phyloP scores from a whole-genome alignment of 2,329 filamentous ascomycete species.

The Sporothrix variecibatus region DNA sequence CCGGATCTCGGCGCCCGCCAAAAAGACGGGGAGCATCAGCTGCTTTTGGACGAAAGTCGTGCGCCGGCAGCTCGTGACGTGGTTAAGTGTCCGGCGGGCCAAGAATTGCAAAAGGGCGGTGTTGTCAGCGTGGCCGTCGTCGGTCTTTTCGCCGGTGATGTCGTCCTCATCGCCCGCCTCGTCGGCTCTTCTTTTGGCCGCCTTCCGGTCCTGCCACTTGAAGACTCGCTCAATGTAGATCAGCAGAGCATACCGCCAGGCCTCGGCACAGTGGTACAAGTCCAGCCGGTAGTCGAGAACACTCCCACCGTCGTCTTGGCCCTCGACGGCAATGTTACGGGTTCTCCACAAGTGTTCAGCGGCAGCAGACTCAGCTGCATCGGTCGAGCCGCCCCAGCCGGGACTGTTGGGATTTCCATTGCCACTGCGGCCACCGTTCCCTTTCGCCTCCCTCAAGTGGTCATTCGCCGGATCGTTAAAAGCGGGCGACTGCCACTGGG shows the following conservation, averaged over 20 bases:
- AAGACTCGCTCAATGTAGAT: slow-evolving; percentile 40
- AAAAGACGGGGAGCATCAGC: slow-evolving; percentile 41
- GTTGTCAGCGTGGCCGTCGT: not conserved
- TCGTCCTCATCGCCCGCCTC: not conserved
- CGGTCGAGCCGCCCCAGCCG: not conserved
- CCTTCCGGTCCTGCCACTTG: slow-evolving; percentile 30
- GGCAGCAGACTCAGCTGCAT: not conserved
- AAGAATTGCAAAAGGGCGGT: slow-evolving; percentile 28
- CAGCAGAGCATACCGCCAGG: slow-evolving; percentile 39
- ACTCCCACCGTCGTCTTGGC: slow-evolving; percentile 12
- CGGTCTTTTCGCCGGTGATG: not conserved
- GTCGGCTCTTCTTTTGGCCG: not conserved
- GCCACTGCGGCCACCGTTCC: not conserved
- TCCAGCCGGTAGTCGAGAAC: slow-evolving; percentile 30
- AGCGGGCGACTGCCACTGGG: slow-evolving; percentile 29
- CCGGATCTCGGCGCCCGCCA: slow-evolving; percentile 39
- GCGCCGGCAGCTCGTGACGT: slow-evolving; percentile 37
- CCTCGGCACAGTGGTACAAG: slow-evolving; percentile 40
- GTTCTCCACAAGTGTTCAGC: slow-evolving; percentile 13
- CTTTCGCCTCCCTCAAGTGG: not conserved
- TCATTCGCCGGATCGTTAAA: slow-evolving; percentile 21
- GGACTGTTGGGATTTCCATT: not conserved
- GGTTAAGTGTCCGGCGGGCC: slow-evolving; percentile 37
- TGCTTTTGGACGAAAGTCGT: slow-evolving; percentile 41
- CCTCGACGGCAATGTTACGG: slow-evolving; percentile 18